Base-by-base conservation (phyloP, 2,329 filamentous ascomycete genomes). In the Penicillium sp. region DNA sequence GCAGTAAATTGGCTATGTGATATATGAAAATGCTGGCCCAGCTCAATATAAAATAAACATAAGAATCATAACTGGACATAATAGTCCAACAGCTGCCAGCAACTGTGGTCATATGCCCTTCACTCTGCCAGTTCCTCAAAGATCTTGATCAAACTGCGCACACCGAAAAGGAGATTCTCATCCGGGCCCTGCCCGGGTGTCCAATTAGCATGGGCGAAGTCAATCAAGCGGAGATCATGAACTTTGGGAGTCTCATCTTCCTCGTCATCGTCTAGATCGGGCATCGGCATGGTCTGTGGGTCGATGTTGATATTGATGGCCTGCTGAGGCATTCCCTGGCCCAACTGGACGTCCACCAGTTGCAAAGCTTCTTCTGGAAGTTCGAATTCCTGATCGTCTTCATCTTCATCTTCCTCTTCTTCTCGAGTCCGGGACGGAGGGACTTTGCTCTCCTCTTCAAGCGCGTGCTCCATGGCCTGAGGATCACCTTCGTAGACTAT, bases 121-220 rank as follows among this genome's bases (percentile, higher is more conserved):
- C 48, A 65, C 21, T 53, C 38, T 22, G 80, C 75, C 68, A 95
- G 74, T 51, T 88, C 81, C 54, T 86, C 81, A 63, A 97, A 86
- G 29, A 97, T 87, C 55, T 80, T 79, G 48, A 83, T 79, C 36
- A 93, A 77, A 68, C 82, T 93, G 67, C 86, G 80, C 57, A 97
- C 84, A 0, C 92, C 92, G 34, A 78, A 77, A 31, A 97, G 78
- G 13, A 83, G 77, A 67, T 97, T 97, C 74, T 96, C 88, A 70
- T 99, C 94, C 0, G 89, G 88, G 0, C 93, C 93, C 65, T 88
- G 76, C 1, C 91, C 90, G 0, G 90, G 88, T 1, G 85, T 88
- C 87, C 88, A 97, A 46, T 80, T 77, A 10, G 94, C 94, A 73
- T 99, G 94, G 1, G 94, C 94, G 80, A 99, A 99, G 72, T 99